phyloP scores from a whole-genome alignment of 108 stramenopile genomes.

The Aurantiochytrium sp. region DNA sequence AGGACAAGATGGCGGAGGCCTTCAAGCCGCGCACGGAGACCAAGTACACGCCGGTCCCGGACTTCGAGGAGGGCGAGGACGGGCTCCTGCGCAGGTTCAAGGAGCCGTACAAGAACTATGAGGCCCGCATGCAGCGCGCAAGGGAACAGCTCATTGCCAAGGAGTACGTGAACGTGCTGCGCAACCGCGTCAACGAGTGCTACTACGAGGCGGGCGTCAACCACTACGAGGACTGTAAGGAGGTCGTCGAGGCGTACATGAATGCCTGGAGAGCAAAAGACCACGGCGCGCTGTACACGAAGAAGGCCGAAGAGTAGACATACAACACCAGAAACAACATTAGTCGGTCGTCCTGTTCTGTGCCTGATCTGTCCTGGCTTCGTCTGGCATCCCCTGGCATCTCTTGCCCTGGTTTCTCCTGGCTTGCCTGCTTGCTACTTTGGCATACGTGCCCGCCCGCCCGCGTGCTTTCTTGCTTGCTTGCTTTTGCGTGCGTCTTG shows the following conservation, averaged over 20 bases:
- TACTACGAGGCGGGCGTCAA: neutral
- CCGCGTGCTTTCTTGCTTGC: no score
- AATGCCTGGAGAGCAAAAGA: neutral
- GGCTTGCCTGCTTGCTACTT: no score
- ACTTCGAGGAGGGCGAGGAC: neutral
- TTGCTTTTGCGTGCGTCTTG: neutral
- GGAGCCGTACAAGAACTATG: neutral
- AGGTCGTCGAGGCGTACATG: neutral
- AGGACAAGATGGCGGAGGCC: neutral
- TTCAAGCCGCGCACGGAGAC: neutral
- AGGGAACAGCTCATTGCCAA: neutral
- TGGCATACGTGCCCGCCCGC: no score
- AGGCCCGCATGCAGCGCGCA: neutral
- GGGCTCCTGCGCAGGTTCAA: neutral
- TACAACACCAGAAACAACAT: no score
- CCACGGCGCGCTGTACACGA: slow-evolving; percentile 17
- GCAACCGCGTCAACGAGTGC: neutral
- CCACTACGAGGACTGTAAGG: slow-evolving; percentile 11
- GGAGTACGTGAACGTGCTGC: neutral
- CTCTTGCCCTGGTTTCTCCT: no score
- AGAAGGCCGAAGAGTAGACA: neutral
- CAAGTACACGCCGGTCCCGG: neutral
- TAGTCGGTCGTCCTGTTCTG: no score
- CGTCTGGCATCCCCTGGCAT: no score
- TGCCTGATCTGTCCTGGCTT: no score